Evolutionary conservation across 228 moss, liverwort and hornwort genomes (phyloP), one percentile per base, ranked within the genome.

Genomic region (Sphagnum fallax): DNA sequence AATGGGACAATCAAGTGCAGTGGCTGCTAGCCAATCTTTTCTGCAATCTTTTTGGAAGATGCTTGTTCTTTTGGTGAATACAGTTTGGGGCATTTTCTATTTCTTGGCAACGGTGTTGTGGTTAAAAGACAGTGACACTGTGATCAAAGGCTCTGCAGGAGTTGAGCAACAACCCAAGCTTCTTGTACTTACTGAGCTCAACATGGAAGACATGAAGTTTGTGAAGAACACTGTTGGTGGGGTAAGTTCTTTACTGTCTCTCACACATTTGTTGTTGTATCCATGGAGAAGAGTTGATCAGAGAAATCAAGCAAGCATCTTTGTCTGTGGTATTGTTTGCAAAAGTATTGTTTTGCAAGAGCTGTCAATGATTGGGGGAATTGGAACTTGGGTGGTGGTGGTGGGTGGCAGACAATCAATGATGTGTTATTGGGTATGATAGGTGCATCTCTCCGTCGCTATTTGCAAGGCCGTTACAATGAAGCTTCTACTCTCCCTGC

Each of bases 391-490:
- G 32, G 32, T 32, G 55, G 55, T 55, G 55, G 12, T 68, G 16
- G 50, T 2, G 53, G 51, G n/a, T 48, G 65, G 11, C 86, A 96
- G 93, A 98, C 97, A 10, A 73, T 98, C 51, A 98, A 98, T 57
- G 97, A 98, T 63, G 87, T 91, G 62, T 71, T 85, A 8, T 77
- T 89, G 82, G 90, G 90, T 48, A 74, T 98, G 57, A 79, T 88
- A 67, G 87, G 85, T 63, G 65, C 74, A 62, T 90, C 81, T 5
- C 66, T 98, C 62, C 80, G 76, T 51, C 74, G 65, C 6, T 98
- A 98, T 66, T 72, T 98, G 53, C 83, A 87, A 49, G 73, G 76
- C 66, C 89, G 80, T 8, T 55, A 55, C 12, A 55, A 12, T 53
- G 53, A 66, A 32, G 15, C 32, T 32, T 32, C 32, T 32, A 32